Evolutionary conservation across 257 asterid genomes (phyloP), one percentile per base, ranked within the genome.

Genomic region (Catharanthus roseus): DNA sequence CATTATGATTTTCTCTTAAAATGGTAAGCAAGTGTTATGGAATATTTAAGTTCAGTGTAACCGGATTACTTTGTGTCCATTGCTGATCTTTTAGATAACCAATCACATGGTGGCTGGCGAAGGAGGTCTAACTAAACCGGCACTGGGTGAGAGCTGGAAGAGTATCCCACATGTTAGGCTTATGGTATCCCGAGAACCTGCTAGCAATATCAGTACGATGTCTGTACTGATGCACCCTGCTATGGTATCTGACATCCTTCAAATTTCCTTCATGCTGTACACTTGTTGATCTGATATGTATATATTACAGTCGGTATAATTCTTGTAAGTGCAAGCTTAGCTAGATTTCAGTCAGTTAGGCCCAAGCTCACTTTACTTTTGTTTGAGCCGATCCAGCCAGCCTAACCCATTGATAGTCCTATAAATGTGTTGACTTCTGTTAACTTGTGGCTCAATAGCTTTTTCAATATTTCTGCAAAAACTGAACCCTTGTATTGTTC

Each of bases 141-240:
- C 98, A 24, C 80, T 92, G 29, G 98, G 98, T 63, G 95, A 88
- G 84, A 90, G 92, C 64, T 92, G 97, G 98, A 92, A 90, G 88
- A 83, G 85, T 83, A 79, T 90, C 65, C 95, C 97, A 49, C 97
- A 92, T 70, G 87, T 83, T 71, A 82, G 97, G 73, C 89, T 92
- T 72, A 69, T 84, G 84, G 69, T 90, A 62, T 86, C 96, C 39
- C 80, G 71, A 61, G 79, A 74, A 74, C 72, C 57, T 65, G 73
- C 75, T 61, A 76, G 79, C 69, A 80, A 74, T 38, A 67, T 36
- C 70, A 65, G 85, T 83, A 71, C 74, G 81, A 85, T 92, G 79
- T 82, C 87, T 29, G 73, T 87, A 75, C 85, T 88, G 33, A 87
- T 83, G 80, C 98, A 92, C 75, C 95, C 98, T 67, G 81, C 62